A percentile compares a stretch with the other conserved stretches of the same genome.
These are phyloP conservation scores for Termitomyces sp. DNA, from an alignment of 768 basidiomycete species.

Conservation along the genomic window DNA sequence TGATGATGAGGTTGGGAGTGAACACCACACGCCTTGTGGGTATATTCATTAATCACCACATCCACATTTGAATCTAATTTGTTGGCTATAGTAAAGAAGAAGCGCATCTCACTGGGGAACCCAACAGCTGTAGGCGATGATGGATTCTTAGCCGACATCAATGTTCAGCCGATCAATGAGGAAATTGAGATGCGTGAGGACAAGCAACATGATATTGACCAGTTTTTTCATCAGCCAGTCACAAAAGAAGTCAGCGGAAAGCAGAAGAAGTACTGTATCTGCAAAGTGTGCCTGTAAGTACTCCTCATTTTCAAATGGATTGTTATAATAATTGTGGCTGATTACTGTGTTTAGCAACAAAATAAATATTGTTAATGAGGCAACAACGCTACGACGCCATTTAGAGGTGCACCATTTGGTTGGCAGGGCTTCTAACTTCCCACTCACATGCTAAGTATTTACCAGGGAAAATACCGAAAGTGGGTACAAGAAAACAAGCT, in stretches of 20 bases:
- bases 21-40: not conserved
- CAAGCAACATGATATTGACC: not conserved
- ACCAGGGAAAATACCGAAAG: conserved; percentile 21
- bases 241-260: not conserved
- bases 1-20: not conserved
- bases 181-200: not conserved
- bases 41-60: not conserved
- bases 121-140: not conserved
- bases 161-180: not conserved
- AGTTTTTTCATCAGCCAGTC: not conserved
- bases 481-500: conserved; percentile 28
- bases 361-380: not conserved
- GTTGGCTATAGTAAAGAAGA: not conserved
- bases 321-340: too few species aligned
- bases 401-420: not conserved
- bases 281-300: not conserved
- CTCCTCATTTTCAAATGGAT: too few species aligned
- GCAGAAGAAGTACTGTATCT: not conserved
- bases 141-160: not conserved
- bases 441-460: not conserved
- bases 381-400: not conserved
- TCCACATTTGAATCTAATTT: not conserved
- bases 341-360: not conserved
- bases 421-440: not conserved
- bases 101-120: not conserved